Base-by-base conservation (phyloP, 2,329 filamentous ascomycete genomes). In the Leptographium procerum region DNA sequence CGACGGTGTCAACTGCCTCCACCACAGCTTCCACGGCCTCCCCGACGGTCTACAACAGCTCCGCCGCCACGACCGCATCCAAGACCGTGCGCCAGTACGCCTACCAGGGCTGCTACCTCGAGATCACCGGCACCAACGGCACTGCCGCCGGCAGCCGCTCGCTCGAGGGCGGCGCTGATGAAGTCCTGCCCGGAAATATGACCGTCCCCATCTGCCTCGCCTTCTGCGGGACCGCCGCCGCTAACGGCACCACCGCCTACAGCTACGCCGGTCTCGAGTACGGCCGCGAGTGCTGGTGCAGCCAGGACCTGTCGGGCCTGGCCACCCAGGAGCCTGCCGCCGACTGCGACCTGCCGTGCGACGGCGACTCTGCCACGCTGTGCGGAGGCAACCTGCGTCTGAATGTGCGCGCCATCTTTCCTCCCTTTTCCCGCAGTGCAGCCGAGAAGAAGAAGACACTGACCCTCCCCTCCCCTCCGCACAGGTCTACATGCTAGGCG, bases 221-320 rank as follows among this genome's bases (percentile, higher is more conserved):
- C 10, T 82, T 76, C 67, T 84, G 81, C 70, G 63, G 67, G n/a
- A 16, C 26, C 47, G 58, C 55, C 58, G 57, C 36, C 54, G 64
- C 61, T 31, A 70, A 71, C 33, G 65, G 66, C 55, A 65, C 65
- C 40, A 70, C 67, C 14, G 63, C 69, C 33, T 80, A 75, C 64
- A 69, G 70, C 57, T 81, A 77, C 65, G 80, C 80, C 3, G 81
- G 80, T 2, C 65, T 84, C 47, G 79, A 84, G 69, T 83, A 33
- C 56, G 36, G 36, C 48, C 80, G 79, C 57, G 81, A 84, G 70
- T 85, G 82, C 73, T 85, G 80, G 75, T 85, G 83, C 67, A 73
- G 77, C 26, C 70, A 75, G 22, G 70, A 70, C 52, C 64, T 85
- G n/a, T 75, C 74, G 10, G 67, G 69, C 10, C 72, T 81, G 28